These are phyloP conservation scores for Avena insularis DNA, from an alignment of 176 grass and related monocot genomes.

Conservation along the genomic window DNA sequence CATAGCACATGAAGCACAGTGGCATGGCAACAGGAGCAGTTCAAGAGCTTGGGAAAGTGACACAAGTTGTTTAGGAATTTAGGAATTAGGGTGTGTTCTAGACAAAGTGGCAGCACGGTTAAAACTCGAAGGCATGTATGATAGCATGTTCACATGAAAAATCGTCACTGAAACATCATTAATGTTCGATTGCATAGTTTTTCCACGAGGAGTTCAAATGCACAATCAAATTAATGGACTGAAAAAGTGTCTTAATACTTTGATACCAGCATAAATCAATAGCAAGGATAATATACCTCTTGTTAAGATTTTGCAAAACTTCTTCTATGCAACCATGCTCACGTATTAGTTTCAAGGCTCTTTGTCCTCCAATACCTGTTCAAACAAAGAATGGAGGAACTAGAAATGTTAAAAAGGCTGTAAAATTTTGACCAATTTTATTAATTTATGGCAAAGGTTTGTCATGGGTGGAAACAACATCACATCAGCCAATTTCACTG, in stretches of 20 bases:
- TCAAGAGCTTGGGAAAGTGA: background rate
- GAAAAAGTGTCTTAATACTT: background rate
- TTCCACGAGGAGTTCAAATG: background rate
- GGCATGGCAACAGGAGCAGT: slow-evolving; percentile 1
- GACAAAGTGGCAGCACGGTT: slow-evolving; percentile 6
- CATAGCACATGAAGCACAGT: slow-evolving; percentile 6
- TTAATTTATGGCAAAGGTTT: slow-evolving; percentile 4
- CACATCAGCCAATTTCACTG: slow-evolving; percentile 10
- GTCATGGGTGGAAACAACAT: slow-evolving; percentile 26
- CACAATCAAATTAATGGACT: slow-evolving; percentile 21
- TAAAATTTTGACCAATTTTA: slow-evolving; percentile 5
- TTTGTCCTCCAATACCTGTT: slow-evolving; percentile 92
- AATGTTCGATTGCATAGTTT: background rate
- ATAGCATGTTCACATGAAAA: slow-evolving; percentile 2
- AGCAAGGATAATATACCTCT: slow-evolving; percentile 54
- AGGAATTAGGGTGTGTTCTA: no score
- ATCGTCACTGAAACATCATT: slow-evolving; percentile 5
- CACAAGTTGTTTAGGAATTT: background rate
- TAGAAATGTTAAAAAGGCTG: slow-evolving; percentile 26
- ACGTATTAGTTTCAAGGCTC: slow-evolving; percentile 90
- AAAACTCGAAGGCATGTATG: slow-evolving; percentile 23
- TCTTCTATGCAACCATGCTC: slow-evolving; percentile 86
- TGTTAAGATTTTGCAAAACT: slow-evolving; percentile 84
- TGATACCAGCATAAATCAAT: slow-evolving; percentile 19
- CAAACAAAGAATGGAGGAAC: slow-evolving; percentile 16